These are phyloP conservation scores for Fusarium dlaminii DNA, from an alignment of 2,329 filamentous ascomycete species.

Conservation along the genomic window DNA sequence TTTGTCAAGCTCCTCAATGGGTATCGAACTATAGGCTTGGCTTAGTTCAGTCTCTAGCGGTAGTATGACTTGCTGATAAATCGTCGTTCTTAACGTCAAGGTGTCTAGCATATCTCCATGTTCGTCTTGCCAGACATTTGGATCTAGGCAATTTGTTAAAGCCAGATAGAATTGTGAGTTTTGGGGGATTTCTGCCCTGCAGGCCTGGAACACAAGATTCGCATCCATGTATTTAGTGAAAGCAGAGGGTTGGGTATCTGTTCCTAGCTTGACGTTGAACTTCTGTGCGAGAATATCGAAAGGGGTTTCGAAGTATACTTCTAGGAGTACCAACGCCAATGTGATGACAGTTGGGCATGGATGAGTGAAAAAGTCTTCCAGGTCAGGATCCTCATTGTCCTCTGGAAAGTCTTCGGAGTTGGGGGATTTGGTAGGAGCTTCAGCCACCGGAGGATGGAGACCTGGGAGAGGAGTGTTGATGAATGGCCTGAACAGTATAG, in stretches of 20 bases:
- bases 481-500: rapidly evolving
- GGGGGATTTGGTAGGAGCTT: rapidly evolving
- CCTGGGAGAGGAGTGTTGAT: rapidly evolving
- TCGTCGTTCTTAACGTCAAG: rapidly evolving
- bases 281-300: neutral
- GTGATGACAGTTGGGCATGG: rapidly evolving
- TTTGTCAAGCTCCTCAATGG: neutral
- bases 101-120: rapidly evolving
- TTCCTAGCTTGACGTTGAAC: neutral
- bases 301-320: rapidly evolving
- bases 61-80: neutral
- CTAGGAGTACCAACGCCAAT: rapidly evolving
- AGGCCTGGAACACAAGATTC: neutral
- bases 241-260: rapidly evolving
- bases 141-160: neutral
- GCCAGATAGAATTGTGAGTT: neutral
- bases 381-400: rapidly evolving
- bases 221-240: neutral
- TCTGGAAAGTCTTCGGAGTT: rapidly evolving
- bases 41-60: neutral
- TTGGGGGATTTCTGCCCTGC: rapidly evolving
- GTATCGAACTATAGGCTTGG: neutral
- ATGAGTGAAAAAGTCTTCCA: neutral
- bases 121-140: neutral
- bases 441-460: no score